Evolutionary conservation across 768 basidiomycete genomes (phyloP).

Genomic region (Gymnopilus dilepis): DNA sequence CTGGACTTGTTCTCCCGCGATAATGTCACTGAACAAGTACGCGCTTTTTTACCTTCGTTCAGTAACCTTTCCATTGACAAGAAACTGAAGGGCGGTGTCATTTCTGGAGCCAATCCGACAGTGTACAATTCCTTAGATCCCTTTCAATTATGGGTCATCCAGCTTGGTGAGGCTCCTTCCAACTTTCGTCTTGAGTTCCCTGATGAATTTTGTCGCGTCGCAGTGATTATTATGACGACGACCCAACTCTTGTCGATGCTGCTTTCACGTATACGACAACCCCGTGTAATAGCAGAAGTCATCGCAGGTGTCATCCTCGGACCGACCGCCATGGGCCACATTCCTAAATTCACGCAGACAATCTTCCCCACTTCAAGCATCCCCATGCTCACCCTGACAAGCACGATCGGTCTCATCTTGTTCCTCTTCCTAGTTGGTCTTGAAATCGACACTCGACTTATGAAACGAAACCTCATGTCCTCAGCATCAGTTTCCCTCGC

Average conservation of each 20-base stretch:
- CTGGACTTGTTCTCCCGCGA: slow-evolving; percentile 45
- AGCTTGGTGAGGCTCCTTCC: slow-evolving; percentile 56
- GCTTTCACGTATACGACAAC: slow-evolving; percentile 78
- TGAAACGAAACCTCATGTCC: slow-evolving; percentile 65
- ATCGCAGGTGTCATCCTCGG: slow-evolving; percentile 90
- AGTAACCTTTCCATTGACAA: background rate
- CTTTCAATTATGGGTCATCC: slow-evolving; percentile 76
- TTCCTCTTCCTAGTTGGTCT: slow-evolving; percentile 87
- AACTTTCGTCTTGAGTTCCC: background rate
- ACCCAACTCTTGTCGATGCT: slow-evolving; percentile 72
- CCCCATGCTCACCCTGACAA: slow-evolving; percentile 69
- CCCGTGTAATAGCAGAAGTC: slow-evolving; percentile 93
- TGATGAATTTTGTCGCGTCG: slow-evolving; percentile 6
- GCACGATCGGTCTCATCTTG: slow-evolving; percentile 76
- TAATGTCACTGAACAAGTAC: too few relatives aligned
- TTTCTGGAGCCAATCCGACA: slow-evolving; percentile 78
- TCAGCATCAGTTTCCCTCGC: slow-evolving; percentile 65
- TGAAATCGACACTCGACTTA: slow-evolving; percentile 77
- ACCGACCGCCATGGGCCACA: slow-evolving; percentile 76
- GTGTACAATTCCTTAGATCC: slow-evolving; percentile 69
- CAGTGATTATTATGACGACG: slow-evolving; percentile 83
- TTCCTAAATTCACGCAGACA: slow-evolving; percentile 66
- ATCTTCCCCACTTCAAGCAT: slow-evolving; percentile 64
- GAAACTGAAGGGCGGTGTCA: slow-evolving; percentile 82
- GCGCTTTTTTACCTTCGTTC: too few relatives aligned